Percentiles rank a stretch among this genome's conserved stretches.
These are phyloP conservation scores for Histomonas meleagridis DNA, from an alignment of 208 protist genomes.

Conservation along the genomic window DNA sequence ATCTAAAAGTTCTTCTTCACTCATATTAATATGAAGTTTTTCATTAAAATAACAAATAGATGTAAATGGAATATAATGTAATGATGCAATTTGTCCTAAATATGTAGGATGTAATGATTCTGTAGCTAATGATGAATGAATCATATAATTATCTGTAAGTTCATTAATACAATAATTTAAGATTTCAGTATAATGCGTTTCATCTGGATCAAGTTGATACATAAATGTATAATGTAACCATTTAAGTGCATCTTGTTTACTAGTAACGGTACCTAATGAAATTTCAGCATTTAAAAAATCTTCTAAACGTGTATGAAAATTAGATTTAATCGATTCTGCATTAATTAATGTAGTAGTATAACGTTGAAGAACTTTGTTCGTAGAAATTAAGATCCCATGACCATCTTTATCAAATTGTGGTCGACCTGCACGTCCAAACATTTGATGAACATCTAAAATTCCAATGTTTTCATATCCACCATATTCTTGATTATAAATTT, in stretches of 20 bases:
- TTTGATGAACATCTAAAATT: conserved; percentile 94
- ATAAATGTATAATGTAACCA: conserved; percentile 94
- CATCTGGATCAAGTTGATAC: conserved; percentile 82
- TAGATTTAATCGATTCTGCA: conserved; percentile 94
- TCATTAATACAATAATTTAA: not conserved
- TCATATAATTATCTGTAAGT: not conserved
- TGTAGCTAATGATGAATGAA: not conserved
- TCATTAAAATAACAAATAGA: not conserved
- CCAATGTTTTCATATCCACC: conserved; percentile 82
- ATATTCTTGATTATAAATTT: conserved; percentile 85
- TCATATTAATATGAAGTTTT: not conserved
- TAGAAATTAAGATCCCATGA: conserved; percentile 81
- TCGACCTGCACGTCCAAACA: conserved; percentile 93
- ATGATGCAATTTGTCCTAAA: conserved; percentile 12
- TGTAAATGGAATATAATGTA: conserved; percentile 21
- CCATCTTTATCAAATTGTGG: conserved; percentile 78
- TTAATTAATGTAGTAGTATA: conserved; percentile 94
- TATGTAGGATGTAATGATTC: conserved; percentile 26
- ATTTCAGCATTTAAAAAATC: conserved; percentile 98
- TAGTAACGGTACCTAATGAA: conserved; percentile 79
- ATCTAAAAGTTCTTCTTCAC: not conserved
- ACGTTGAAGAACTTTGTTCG: conserved; percentile 79
- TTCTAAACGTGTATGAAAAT: conserved; percentile 77
- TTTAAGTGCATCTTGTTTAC: conserved; percentile 72
- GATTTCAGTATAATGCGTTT: conserved; percentile 61